Evolutionary conservation across 2,329 filamentous ascomycete genomes (phyloP), one percentile per base, ranked within the genome.

Genomic region (Balansia obtecta): DNA sequence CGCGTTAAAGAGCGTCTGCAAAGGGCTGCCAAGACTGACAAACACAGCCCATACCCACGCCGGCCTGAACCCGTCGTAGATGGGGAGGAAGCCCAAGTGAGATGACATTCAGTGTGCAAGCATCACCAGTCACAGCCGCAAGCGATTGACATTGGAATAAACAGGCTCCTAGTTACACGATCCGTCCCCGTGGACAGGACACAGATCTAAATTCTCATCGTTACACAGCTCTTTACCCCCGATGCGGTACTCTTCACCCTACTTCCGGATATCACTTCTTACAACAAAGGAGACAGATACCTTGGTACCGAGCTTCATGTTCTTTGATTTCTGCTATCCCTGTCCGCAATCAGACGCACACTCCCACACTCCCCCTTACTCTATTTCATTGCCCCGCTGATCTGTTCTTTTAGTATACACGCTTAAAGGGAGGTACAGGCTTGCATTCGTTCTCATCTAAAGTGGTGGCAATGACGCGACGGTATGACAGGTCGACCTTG

Each of bases 391-490:
- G 2, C 13, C 46, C 47, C 13, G n/a, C 38, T 16, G 5, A 8
- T 45, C n/a, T 30, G 44, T 50, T 18, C 45, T 52, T 52, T 72
- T 88, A 91, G 73, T 91, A 90, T 63, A 86, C 85, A 76, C 86
- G 81, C 82, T 96, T 95, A 80, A 97, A 96, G 44, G 93, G 93
- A 60, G 91, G 90, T 53, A 98, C 88, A 57, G 88, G 75, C 79
- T 93, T 89, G 83, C 93, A 97, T 79, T 98, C 93, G 61, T 79
- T 83, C 80, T 95, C 90, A 63, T 97, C 93, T 59, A 98, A 75
- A 27, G 93, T 97, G 55, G 79, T 83, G 58, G 76, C 77, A 55
- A 86, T 85, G 54, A 98, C 93, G 56, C 77, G 75, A 69, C 93
- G 82, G 80, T 97, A 97, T 55, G 80, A 76, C 56, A 97, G 76